phyloP scores from a whole-genome alignment of 176 grass and related monocot genomes.

The Carex scoparia region DNA sequence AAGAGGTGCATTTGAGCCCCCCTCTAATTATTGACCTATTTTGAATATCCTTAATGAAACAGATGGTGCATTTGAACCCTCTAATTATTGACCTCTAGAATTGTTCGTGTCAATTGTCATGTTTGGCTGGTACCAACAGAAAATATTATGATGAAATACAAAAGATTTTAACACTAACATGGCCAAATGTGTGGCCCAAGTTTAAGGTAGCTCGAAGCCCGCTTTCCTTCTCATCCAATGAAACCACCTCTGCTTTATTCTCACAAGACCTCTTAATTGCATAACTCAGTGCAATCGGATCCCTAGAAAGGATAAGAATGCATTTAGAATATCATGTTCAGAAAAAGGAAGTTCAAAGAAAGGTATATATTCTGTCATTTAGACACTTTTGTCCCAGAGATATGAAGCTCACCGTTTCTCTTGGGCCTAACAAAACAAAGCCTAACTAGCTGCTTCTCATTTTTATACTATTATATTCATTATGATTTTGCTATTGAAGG shows the following conservation, averaged over 20 bases:
- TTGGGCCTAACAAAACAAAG: not conserved
- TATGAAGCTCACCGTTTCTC: not conserved
- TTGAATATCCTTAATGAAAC: not conserved
- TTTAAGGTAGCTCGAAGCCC: conserved; percentile 89
- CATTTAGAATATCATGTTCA: not conserved
- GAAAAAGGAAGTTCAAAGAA: not conserved
- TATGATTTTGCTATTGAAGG: not conserved
- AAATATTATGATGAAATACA: not conserved
- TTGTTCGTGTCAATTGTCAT: not conserved
- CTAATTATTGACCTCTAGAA: not conserved
- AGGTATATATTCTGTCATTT: not conserved
- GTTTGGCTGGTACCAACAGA: not conserved
- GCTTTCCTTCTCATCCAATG: conserved; percentile 92
- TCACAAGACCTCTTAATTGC: conserved; percentile 97
- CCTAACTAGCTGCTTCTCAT: not conserved
- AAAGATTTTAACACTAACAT: conserved; percentile 46
- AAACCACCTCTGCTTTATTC: conserved; percentile 98
- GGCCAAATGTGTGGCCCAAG: conserved; percentile 95
- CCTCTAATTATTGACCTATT: not conserved
- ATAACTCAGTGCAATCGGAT: conserved; percentile 69
- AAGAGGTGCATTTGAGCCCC: no score
- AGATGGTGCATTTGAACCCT: not conserved
- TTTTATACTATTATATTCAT: not conserved
- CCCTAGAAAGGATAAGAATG: conserved; percentile 38
- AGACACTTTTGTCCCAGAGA: not conserved